Conservation (phyloP, 176 grass and related monocot genomes). For the Triticum monococcum region DNA sequence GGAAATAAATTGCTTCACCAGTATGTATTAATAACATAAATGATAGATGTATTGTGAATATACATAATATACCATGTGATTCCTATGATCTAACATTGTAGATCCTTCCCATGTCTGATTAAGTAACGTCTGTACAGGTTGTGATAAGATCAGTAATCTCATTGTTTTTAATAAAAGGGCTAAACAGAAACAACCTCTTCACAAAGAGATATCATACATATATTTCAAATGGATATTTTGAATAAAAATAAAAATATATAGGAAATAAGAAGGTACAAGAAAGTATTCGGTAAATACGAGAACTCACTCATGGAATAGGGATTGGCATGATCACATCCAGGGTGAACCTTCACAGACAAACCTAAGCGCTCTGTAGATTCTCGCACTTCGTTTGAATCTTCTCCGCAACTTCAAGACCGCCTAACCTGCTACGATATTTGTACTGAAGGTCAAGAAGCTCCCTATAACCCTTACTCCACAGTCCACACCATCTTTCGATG, state of each 20-base stretch:
- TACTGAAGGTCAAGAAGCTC: constrained; percentile 75
- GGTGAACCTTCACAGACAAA: constrained; percentile 67
- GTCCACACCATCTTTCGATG: constrained; percentile 98
- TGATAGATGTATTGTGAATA: too few relatives aligned
- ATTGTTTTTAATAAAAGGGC: background rate
- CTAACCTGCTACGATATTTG: constrained; percentile 65
- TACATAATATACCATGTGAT: too few relatives aligned
- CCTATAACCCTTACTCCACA: constrained; percentile 87
- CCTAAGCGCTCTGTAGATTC: constrained; percentile 58
- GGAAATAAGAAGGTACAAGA: background rate
- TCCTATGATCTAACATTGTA: background rate
- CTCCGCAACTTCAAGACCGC: constrained; percentile 67
- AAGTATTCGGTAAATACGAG: constrained; percentile 22
- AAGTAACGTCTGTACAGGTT: background rate
- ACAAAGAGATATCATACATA: background rate
- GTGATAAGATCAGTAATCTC: background rate
- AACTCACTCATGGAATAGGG: constrained; percentile 84
- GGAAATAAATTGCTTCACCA: too few relatives aligned
- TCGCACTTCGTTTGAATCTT: constrained; percentile 69
- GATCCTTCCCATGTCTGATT: background rate
- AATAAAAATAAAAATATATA: background rate
- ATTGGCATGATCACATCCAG: constrained; percentile 84
- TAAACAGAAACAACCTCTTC: background rate
- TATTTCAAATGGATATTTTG: background rate
- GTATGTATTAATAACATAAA: too few relatives aligned